phyloP scores from a whole-genome alignment of 306 rosid genomes.

The Lupinus albus region DNA sequence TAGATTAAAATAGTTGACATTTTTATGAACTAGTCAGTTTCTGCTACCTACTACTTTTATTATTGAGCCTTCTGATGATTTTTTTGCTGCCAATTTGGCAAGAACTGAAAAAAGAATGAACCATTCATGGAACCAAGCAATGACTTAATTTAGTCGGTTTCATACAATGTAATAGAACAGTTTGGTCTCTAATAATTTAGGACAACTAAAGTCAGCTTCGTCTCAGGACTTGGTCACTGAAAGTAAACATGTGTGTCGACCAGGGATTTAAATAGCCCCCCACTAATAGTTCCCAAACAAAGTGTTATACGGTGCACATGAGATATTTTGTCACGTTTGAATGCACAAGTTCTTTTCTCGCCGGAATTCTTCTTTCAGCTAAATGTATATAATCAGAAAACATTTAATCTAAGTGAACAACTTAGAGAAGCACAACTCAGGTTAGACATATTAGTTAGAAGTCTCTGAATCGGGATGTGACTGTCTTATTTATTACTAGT shows the following conservation, averaged over 20 bases:
- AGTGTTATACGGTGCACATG: too few relatives aligned
- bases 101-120: background rate
- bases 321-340: too few relatives aligned
- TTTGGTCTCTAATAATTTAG: too few relatives aligned
- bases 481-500: background rate
- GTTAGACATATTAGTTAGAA: background rate
- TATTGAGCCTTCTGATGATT: background rate
- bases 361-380: too few relatives aligned
- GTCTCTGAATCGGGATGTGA: conserved; percentile 5
- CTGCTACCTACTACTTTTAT: background rate
- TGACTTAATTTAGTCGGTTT: background rate
- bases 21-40: background rate
- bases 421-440: too few relatives aligned
- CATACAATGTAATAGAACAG: background rate
- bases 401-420: too few relatives aligned
- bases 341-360: too few relatives aligned
- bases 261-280: conserved; percentile 9
- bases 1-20: background rate
- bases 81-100: background rate
- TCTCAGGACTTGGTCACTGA: background rate
- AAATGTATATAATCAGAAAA: too few relatives aligned
- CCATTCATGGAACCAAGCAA: too few relatives aligned
- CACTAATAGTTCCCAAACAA: background rate
- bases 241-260: conserved; percentile 3
- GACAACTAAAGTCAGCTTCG: background rate